A percentile compares a stretch with the other conserved stretches of the same genome.
Conservation (phyloP, 441 rosid genomes). For the Omphalea diandra region DNA sequence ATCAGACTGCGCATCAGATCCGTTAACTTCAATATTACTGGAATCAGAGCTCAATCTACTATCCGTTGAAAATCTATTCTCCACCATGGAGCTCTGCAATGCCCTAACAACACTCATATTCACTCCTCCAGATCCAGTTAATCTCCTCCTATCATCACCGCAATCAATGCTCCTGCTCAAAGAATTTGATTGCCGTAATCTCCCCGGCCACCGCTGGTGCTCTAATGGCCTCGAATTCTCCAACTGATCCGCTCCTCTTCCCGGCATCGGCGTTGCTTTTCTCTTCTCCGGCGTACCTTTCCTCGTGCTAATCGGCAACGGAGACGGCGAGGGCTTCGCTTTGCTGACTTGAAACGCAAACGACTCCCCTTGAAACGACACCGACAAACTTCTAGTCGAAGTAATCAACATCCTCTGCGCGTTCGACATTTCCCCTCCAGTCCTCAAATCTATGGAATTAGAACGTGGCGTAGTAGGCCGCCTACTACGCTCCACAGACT, state of each 20-base stretch:
- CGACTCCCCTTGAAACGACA: constrained; percentile 83
- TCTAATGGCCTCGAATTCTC: constrained; percentile 59
- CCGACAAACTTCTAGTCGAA: constrained; percentile 74
- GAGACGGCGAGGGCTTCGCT: constrained; percentile 59
- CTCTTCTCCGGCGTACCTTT: constrained; percentile 80
- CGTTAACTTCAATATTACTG: constrained; percentile 26
- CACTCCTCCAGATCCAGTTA: constrained; percentile 44
- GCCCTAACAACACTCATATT: constrained; percentile 51
- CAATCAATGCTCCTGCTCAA: constrained; percentile 64
- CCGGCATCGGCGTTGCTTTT: constrained; percentile 36
- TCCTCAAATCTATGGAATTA: constrained; percentile 41
- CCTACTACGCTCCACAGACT: constrained; percentile 65
- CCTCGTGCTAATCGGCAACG: constrained; percentile 46
- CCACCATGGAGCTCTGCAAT: constrained; percentile 49
- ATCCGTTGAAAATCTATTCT: constrained; percentile 45
- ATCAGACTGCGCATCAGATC: constrained; percentile 37
- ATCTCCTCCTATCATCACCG: constrained; percentile 45
- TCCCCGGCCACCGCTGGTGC: constrained; percentile 82
- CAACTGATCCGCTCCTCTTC: constrained; percentile 46
- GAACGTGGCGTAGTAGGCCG: constrained; percentile 45
- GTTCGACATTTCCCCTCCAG: constrained; percentile 38
- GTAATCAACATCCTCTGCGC: constrained; percentile 67
- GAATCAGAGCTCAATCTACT: constrained; percentile 50
- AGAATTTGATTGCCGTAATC: constrained; percentile 47
- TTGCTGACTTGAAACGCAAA: constrained; percentile 62